Conservation (phyloP, 208 protist species). For the Trypanosoma cruzi region DNA sequence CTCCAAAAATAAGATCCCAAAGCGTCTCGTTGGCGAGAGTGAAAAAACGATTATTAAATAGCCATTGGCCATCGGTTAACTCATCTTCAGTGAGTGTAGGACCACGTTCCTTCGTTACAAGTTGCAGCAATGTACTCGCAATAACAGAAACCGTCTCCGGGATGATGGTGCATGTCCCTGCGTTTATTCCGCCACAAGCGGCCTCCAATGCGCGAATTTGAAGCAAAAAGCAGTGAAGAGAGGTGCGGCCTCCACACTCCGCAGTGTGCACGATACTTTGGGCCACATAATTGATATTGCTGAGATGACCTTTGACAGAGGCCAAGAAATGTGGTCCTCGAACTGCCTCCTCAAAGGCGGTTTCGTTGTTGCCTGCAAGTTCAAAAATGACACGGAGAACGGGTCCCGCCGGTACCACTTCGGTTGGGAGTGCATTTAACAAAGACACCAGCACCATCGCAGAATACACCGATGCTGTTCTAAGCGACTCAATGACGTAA, state of each 20-base stretch:
- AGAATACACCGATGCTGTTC: conserved; percentile 15
- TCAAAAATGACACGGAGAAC: conserved; percentile 29
- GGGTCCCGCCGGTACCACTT: conserved; percentile 19
- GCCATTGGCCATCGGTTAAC: not conserved
- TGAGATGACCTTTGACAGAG: conserved; percentile 8
- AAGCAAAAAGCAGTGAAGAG: conserved; percentile 31
- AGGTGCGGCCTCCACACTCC: conserved; percentile 7
- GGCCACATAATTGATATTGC: conserved; percentile 28
- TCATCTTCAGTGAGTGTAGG: conserved; percentile 5
- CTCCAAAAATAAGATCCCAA: conserved; percentile 1
- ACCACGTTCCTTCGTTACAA: conserved; percentile 13
- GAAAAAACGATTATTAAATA: conserved; percentile 14
- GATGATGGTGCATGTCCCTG: not conserved
- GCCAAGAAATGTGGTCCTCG: conserved; percentile 27
- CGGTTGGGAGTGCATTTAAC: conserved; percentile 23
- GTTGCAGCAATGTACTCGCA: conserved; percentile 17
- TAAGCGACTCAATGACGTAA: conserved; percentile 50
- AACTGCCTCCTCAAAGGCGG: conserved; percentile 27
- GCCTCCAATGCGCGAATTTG: conserved; percentile 22
- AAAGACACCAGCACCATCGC: conserved; percentile 34
- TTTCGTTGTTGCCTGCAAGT: conserved; percentile 6
- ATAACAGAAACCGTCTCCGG: conserved; percentile 18
- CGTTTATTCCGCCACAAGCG: conserved; percentile 9
- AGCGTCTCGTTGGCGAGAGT: conserved; percentile 14
- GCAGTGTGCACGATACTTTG: conserved; percentile 19